Conservation (phyloP, 768 basidiomycete species). For the Suillus paluster region DNA sequence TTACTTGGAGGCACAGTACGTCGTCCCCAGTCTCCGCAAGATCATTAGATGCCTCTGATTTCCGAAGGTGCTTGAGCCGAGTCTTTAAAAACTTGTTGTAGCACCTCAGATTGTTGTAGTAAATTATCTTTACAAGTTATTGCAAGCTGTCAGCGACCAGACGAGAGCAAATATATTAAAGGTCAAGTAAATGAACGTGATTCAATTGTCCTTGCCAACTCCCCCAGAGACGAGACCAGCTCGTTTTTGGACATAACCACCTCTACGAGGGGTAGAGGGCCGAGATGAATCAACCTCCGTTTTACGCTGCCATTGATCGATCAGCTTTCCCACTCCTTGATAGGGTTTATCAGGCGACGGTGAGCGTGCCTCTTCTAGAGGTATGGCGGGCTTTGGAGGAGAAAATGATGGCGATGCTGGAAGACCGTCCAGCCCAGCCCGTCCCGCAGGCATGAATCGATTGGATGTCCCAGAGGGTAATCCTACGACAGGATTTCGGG, state of each 20-base stretch:
- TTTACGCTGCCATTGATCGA: constrained; percentile 89
- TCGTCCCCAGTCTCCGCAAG: constrained; percentile 5
- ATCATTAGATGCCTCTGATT: neutral
- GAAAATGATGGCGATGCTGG: constrained; percentile 15
- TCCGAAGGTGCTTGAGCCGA: neutral
- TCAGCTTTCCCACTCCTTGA: constrained; percentile 82
- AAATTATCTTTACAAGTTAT: constrained; percentile 1
- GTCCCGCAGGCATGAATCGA: constrained; percentile 22
- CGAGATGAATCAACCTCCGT: constrained; percentile 54
- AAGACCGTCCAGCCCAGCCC: constrained; percentile 30
- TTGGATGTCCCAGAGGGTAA: constrained; percentile 26
- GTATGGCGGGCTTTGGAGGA: constrained; percentile 14
- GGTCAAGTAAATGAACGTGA: constrained; percentile 8
- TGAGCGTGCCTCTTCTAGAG: constrained; percentile 43
- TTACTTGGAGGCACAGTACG: constrained; percentile 38
- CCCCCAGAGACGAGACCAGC: constrained; percentile 35
- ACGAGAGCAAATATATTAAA: neutral
- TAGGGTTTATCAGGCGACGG: constrained; percentile 79
- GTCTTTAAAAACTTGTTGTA: neutral
- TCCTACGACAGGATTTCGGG: constrained; percentile 25
- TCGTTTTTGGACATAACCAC: constrained; percentile 45
- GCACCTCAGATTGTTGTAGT: constrained; percentile 1
- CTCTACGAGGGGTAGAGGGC: constrained; percentile 39
- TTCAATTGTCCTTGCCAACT: constrained; percentile 25
- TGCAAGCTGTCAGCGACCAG: neutral